A percentile compares a stretch with the other conserved stretches of the same genome.
These are phyloP conservation scores for Fragaria ananassa DNA, from an alignment of 306 rosid species.

Conservation along the genomic window DNA sequence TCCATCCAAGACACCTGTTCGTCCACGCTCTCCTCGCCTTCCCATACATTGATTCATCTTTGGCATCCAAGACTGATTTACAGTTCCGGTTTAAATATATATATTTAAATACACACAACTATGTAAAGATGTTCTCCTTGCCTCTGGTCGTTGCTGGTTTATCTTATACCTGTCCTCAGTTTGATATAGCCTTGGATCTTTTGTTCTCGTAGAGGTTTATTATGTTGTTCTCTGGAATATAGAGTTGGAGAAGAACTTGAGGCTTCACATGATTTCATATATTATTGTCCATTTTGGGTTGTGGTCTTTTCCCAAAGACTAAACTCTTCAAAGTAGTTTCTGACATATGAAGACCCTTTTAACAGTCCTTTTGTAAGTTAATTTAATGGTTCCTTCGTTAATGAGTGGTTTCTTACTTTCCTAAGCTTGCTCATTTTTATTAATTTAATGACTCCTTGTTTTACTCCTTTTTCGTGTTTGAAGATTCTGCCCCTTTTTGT, in stretches of 20 bases:
- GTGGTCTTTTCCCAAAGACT: conserved; percentile 10
- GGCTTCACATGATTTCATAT: conserved; percentile 23
- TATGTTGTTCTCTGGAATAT: conserved; percentile 23
- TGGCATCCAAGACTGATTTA: conserved; percentile 24
- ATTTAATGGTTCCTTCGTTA: conserved; percentile 2
- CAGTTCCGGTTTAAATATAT: conserved; percentile 5
- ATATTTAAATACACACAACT: conserved; percentile 8
- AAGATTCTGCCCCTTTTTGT: neutral
- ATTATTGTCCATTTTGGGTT: conserved; percentile 13
- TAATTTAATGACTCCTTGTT: neutral
- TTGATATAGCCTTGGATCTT: conserved; percentile 28
- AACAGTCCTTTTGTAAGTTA: conserved; percentile 15
- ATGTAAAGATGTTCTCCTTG: conserved; percentile 40
- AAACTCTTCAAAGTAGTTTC: neutral
- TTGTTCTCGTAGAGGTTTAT: conserved; percentile 24
- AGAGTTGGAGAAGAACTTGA: conserved; percentile 36
- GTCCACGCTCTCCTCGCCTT: conserved; percentile 39
- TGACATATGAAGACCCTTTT: conserved; percentile 12
- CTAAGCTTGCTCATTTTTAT: neutral
- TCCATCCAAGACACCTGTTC: conserved; percentile 42
- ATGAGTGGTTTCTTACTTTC: neutral
- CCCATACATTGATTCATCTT: conserved; percentile 21
- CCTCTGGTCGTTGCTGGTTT: conserved; percentile 28
- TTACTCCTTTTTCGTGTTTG: neutral
- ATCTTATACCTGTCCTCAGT: conserved; percentile 19